Evolutionary conservation across 768 basidiomycete genomes (phyloP).

Genomic region (Suillus tomentosus): DNA sequence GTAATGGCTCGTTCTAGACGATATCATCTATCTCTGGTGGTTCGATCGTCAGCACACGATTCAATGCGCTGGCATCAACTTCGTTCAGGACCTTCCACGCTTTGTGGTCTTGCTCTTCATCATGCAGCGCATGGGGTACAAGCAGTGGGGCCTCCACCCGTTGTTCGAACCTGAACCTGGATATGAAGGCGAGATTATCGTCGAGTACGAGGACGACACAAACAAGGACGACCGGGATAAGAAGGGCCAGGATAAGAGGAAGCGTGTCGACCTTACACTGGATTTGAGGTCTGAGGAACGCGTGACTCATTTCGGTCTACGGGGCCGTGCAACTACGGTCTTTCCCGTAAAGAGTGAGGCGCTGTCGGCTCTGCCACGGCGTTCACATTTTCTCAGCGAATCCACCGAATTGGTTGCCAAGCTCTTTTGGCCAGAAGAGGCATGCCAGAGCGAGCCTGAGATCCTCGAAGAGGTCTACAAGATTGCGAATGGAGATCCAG

Average conservation of each 20-base stretch:
- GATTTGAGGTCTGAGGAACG: not conserved
- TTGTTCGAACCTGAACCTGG: not conserved
- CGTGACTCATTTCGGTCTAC: constrained; percentile 6
- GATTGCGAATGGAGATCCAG: not conserved
- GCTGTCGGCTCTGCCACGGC: not conserved
- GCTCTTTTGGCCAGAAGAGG: not conserved
- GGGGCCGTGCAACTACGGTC: not conserved
- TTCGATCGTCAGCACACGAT: constrained; percentile 6
- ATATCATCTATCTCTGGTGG: constrained; percentile 5
- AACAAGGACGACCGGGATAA: too few species aligned
- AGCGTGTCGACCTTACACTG: not conserved
- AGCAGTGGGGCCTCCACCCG: constrained; percentile 5
- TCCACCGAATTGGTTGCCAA: too few species aligned
- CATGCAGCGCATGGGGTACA: constrained; percentile 6
- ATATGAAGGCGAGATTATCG: not conserved
- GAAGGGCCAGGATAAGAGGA: not conserved
- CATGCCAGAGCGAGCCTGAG: not conserved
- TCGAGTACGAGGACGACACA: not conserved
- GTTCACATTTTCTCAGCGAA: not conserved
- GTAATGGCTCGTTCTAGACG: not conserved
- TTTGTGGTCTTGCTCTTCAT: constrained; percentile 8
- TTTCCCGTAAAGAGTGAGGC: not conserved
- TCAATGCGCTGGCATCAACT: constrained; percentile 9
- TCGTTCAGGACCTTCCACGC: constrained; percentile 9
- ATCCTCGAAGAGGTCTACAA: not conserved